Evolutionary conservation across 2,329 filamentous ascomycete species (phyloP).

Genomic region (Coleophoma cylindrospora): DNA sequence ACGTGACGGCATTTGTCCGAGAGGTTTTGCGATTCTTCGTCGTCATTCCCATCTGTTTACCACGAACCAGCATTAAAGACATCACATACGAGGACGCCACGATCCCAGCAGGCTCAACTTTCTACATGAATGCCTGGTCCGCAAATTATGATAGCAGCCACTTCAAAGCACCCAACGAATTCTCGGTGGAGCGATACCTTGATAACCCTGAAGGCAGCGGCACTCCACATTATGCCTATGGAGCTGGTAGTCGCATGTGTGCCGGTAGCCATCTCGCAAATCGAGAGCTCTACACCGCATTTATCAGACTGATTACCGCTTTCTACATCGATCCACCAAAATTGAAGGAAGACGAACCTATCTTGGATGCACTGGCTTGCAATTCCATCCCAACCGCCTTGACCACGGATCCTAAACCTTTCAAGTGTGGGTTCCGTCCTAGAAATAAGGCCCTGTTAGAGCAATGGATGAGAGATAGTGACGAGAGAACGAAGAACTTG

Average conservation of each 20-base stretch:
- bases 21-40: slow-evolving; percentile 76
- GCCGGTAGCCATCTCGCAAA: slow-evolving; percentile 59
- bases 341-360: slow-evolving; percentile 40
- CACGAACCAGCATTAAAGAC: slow-evolving; percentile 66
- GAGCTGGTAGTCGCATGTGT: slow-evolving; percentile 59
- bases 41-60: slow-evolving; percentile 74
- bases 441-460: slow-evolving; percentile 39
- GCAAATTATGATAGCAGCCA: slow-evolving; percentile 67
- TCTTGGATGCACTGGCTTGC: slow-evolving; percentile 52
- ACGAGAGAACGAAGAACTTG: slow-evolving; percentile 12
- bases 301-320: slow-evolving; percentile 52
- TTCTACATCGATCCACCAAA: slow-evolving; percentile 48
- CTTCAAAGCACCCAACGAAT: slow-evolving; percentile 57
- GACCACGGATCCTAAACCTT: slow-evolving; percentile 57
- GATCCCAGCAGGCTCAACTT: slow-evolving; percentile 72
- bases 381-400: slow-evolving; percentile 51
- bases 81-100: slow-evolving; percentile 62
- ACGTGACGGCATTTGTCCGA: slow-evolving; percentile 73
- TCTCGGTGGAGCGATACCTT: slow-evolving; percentile 69
- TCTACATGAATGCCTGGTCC: slow-evolving; percentile 78
- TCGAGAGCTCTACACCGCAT: slow-evolving; percentile 56
- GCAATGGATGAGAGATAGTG: slow-evolving; percentile 45
- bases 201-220: slow-evolving; percentile 42
- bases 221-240: slow-evolving; percentile 58
- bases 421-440: slow-evolving; percentile 51